Evolutionary conservation across 148 eudicot species (phyloP).

Genomic region (Simmondsia chinensis): DNA sequence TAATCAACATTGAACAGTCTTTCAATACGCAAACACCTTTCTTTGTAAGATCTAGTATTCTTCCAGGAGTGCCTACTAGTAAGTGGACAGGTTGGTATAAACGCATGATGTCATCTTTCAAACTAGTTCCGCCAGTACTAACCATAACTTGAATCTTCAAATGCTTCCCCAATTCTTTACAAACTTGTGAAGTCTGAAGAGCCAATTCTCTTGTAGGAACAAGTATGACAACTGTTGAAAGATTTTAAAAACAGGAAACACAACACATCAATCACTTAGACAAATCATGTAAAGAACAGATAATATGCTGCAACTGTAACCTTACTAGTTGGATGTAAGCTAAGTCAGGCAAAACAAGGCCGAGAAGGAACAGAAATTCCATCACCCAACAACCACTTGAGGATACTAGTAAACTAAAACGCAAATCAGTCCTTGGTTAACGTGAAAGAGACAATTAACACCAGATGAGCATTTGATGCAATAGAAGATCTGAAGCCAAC

Average conservation of each 20-base stretch:
- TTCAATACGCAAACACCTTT: slow-evolving; percentile 78
- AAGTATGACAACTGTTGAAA: slow-evolving; percentile 62
- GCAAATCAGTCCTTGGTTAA: too few species aligned
- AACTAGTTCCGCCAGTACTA: slow-evolving; percentile 88
- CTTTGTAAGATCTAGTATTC: slow-evolving; percentile 74
- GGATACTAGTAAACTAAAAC: too few species aligned
- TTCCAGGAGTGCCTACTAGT: slow-evolving; percentile 88
- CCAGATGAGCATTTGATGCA: too few species aligned
- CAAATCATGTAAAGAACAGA: not conserved
- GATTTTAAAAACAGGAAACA: too few species aligned
- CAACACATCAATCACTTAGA: too few species aligned
- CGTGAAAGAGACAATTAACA: too few species aligned
- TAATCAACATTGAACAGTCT: slow-evolving; percentile 69
- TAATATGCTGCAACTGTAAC: not conserved
- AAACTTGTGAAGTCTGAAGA: slow-evolving; percentile 90
- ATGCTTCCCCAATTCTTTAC: slow-evolving; percentile 86
- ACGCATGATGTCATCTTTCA: slow-evolving; percentile 86
- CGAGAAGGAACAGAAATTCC: too few species aligned
- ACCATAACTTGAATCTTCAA: slow-evolving; percentile 83
- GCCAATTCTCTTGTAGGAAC: slow-evolving; percentile 94
- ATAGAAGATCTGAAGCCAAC: too few species aligned
- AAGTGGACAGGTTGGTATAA: slow-evolving; percentile 87
- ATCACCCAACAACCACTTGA: too few species aligned
- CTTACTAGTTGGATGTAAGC: too few species aligned
- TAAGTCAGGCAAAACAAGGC: too few species aligned